Evolutionary conservation across 2,329 filamentous ascomycete species (phyloP).

Genomic region (Paracorniculantispora psalliotae): DNA sequence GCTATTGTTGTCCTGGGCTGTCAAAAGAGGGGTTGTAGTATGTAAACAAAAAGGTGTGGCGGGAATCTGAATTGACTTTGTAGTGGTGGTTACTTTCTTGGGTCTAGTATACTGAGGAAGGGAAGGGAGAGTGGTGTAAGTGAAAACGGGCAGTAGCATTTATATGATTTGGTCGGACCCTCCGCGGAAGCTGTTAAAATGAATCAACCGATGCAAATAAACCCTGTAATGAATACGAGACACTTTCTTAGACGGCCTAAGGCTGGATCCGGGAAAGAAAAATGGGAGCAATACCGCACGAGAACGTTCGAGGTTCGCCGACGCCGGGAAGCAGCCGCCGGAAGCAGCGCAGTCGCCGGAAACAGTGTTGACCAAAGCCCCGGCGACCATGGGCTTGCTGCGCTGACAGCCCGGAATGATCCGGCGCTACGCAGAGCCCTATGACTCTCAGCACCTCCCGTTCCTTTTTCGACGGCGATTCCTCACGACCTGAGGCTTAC

Average conservation of each 20-base stretch:
- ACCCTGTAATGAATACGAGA: neutral
- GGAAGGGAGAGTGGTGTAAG: neutral
- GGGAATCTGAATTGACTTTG: conserved; percentile 3
- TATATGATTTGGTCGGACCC: neutral
- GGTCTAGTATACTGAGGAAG: neutral
- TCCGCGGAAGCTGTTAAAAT: neutral
- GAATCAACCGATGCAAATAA: neutral
- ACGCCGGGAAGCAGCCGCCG: too few species aligned
- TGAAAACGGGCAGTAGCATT: neutral
- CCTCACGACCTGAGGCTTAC: conserved; percentile 1
- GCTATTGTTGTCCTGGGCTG: neutral
- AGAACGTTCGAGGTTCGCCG: neutral
- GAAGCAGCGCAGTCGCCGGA: neutral
- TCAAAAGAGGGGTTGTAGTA: neutral
- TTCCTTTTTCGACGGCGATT: conserved; percentile 7
- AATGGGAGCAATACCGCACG: neutral
- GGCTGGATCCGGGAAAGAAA: neutral
- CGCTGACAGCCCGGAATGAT: conserved; percentile 4
- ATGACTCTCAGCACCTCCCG: conserved; percentile 1
- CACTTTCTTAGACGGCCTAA: neutral
- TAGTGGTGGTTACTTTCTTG: neutral
- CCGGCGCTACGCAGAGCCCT: neutral
- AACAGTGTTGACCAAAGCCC: conserved; percentile 3
- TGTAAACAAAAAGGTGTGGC: neutral
- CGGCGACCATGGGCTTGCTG: neutral